Percentiles rank a stretch among this genome's conserved stretches.
Evolutionary conservation across 495 filamentous ascomycete genomes (phyloP).

Genomic region (Podospora australis): DNA sequence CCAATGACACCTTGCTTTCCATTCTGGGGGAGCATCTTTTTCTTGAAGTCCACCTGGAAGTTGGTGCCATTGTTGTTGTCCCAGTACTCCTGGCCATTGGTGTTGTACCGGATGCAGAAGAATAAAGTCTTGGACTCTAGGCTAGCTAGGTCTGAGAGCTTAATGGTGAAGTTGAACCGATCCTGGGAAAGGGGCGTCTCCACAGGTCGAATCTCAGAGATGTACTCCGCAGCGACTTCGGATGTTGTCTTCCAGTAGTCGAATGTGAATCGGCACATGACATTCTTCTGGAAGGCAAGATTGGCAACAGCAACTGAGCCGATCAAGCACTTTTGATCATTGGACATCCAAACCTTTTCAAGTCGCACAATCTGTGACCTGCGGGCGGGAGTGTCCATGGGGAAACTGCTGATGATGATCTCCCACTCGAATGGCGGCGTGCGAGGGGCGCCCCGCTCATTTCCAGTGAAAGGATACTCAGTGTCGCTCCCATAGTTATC

Average conservation of each 20-base stretch:
- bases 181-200: constrained; percentile 66
- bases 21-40: constrained; percentile 56
- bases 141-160: constrained; percentile 82
- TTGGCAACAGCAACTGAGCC: constrained; percentile 82
- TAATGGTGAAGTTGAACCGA: constrained; percentile 89
- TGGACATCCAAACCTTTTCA: constrained; percentile 78
- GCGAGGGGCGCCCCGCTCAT: constrained; percentile 38
- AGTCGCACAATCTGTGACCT: constrained; percentile 62
- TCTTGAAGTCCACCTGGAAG: constrained; percentile 87
- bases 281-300: constrained; percentile 80
- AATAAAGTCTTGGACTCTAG: constrained; percentile 84
- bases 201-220: constrained; percentile 65
- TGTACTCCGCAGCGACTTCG: constrained; percentile 83
- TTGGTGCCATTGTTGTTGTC: constrained; percentile 85
- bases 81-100: constrained; percentile 84
- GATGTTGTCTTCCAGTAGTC: constrained; percentile 98
- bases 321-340: constrained; percentile 76
- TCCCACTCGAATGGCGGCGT: constrained; percentile 74
- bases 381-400: constrained; percentile 57
- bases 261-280: constrained; percentile 86
- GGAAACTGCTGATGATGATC: constrained; percentile 77
- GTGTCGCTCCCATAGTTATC: constrained; percentile 73
- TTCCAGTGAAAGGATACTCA: constrained; percentile 78
- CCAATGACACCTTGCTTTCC: constrained; percentile 47
- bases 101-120: constrained; percentile 84